Base-by-base conservation (phyloP, 257 asterid species). In the Pogostemon cablin region DNA sequence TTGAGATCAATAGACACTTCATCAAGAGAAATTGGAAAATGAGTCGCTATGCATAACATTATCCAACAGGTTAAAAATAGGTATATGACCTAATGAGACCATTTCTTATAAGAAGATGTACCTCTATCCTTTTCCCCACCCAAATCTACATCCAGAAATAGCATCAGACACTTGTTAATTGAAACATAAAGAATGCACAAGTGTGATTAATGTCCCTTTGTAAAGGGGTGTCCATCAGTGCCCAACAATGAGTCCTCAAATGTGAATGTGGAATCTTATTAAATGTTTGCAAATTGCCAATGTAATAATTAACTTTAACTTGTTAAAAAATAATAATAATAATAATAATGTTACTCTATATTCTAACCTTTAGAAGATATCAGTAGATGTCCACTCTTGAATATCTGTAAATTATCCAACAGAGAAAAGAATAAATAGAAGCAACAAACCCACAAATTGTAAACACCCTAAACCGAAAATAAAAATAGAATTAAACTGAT, bases 371-470 rank as follows among this genome's bases (percentile, higher is more conserved):
- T 92, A 20, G 98, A 89, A 62, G 98, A 92, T 76, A 92, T 89
- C 77, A 92, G 87, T 62, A 92, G 92, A 53, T 88, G 90, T 78
- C 98, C 98, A 55, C 96, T 92, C 89, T 89, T 92, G 95, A 89
- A 92, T 74, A 92, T 85, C 98, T 92, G 92, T 72, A 89, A 52
- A 76, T 39, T 72, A 78, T 54, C 71, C 57, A 46, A 61, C 71
- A 60, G 40, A 66, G 62, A 50, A 50, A 52, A 20, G 39, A 72
- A 71, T 71, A 37, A 42, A 67, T 7, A 65, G 49, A 61, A 75
- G 50, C 67, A 75, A 68, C 43, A 67, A 48, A 17, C 48, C 67
- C 55, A 42, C 54, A 62, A 69, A 68, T 7, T 53, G 68, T 25
- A 25, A 77, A 71, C 55, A 57, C 69, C 71, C 65, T 4, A 69